Conservation (phyloP, 805 yeast genomes). For the Metschnikowia kofuensis region DNA sequence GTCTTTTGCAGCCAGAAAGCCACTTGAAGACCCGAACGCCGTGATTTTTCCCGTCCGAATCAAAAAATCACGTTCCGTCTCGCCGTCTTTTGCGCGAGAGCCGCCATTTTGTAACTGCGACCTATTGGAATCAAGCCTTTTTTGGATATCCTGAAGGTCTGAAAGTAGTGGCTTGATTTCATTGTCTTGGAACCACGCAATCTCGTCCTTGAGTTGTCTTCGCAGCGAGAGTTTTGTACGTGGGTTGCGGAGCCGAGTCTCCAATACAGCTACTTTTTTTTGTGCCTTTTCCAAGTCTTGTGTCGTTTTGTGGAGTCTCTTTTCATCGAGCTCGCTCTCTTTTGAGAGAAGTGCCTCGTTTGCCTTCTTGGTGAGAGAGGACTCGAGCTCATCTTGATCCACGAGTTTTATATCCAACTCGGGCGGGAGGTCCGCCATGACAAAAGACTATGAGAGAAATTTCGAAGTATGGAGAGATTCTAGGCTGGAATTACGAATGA, state of each 20-base stretch:
- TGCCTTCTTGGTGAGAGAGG: conserved; percentile 67
- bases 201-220: conserved; percentile 51
- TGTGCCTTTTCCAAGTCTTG: conserved; percentile 44
- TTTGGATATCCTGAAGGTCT: conserved; percentile 58
- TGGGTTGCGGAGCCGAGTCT: conserved; percentile 48
- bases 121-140: conserved; percentile 32
- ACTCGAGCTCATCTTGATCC: conserved; percentile 80
- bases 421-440: not conserved
- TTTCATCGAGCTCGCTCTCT: conserved; percentile 70
- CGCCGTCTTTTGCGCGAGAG: conserved; percentile 40
- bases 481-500: not conserved
- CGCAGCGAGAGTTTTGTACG: conserved; percentile 64
- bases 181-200: conserved; percentile 44
- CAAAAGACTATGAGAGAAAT: not conserved
- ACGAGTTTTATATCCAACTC: conserved; percentile 41
- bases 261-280: conserved; percentile 45
- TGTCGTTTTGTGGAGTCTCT: conserved; percentile 67
- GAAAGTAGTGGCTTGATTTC: conserved; percentile 52
- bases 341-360: conserved; percentile 55
- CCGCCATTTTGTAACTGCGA: conserved; percentile 38
- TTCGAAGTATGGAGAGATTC: not conserved
- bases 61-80: conserved; percentile 73
- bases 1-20: conserved; percentile 40
- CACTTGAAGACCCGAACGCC: conserved; percentile 76
- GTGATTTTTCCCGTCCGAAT: conserved; percentile 90